Evolutionary conservation across 2,329 filamentous ascomycete species (phyloP), one percentile per base, ranked within the genome.

Genomic region (Aspergillus fumigatus): DNA sequence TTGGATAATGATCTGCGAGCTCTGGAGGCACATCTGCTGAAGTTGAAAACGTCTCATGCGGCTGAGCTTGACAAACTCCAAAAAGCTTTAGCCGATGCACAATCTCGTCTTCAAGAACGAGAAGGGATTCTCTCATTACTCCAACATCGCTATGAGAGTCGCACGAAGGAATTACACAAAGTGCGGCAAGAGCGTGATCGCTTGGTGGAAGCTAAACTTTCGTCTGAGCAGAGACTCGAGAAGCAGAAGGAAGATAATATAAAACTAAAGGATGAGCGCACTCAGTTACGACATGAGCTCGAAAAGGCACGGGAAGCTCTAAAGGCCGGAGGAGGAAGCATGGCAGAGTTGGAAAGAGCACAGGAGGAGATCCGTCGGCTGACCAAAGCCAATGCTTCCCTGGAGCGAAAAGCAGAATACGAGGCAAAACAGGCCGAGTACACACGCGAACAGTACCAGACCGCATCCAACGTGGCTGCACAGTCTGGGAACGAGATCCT

Each of bases 361-460:
- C 70, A 70, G 21, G 75, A 77, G 59, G 72, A 78, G 57, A 69
- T 71, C 41, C 71, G 71, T 2, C 65, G 68, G 8, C 60, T 79
- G 1, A 67, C 59, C 11, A 71, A 73, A 48, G 71, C 74, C 35
- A 72, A 71, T 41, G 64, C 65, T 9, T 64, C 62, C 21, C 63
- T 77, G 17, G 67, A 74, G 54, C 70, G 69, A 47, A 74, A 71
- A 49, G 67, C 74, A 2, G 72, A 77, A 10, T 77, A 73, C 51
- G 75, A 74, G 50, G 69, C 67, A 47, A 74, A 73, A 9, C 77
- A 78, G 57, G 70, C 75, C 7, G 77, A 79, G 49, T 79, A 79
- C 57, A 77, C 73, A 5, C 73, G 77, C 41, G 68, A 73, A 56
- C 76, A 79, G 62, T 80, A 79, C 53, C 77, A 79, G 58, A 75